These are phyloP conservation scores for Euphrasia arctica DNA, from an alignment of 305 asterid species.

Conservation along the genomic window DNA sequence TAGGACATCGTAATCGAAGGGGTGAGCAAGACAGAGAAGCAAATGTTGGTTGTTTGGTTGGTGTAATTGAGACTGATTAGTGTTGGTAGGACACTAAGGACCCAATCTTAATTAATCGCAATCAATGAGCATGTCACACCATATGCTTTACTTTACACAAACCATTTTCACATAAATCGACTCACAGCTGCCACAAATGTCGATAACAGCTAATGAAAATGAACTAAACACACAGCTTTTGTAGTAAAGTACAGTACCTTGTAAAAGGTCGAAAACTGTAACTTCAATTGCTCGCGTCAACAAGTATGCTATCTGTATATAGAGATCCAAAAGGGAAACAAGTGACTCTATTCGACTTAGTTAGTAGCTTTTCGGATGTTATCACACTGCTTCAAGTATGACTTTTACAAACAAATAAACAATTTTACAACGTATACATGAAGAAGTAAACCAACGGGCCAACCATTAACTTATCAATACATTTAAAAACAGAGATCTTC, in stretches of 20 bases:
- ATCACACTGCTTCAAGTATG: not conserved
- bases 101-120: conserved; percentile 23
- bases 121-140: conserved; percentile 21
- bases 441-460: too few relatives aligned
- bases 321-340: not conserved
- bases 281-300: not conserved
- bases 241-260: too few relatives aligned
- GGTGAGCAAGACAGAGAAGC: conserved; percentile 1
- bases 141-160: not conserved
- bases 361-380: not conserved
- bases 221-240: not conserved
- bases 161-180: not conserved
- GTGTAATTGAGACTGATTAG: conserved; percentile 19
- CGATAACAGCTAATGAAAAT: not conserved
- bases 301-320: not conserved
- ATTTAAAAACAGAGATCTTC: not conserved
- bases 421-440: not conserved
- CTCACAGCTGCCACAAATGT: conserved; percentile 17
- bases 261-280: not conserved
- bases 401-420: not conserved
- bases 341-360: not conserved
- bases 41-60: conserved; percentile 7
- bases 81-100: conserved; percentile 12
- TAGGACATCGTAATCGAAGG: not conserved
- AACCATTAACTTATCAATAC: not conserved